A percentile compares a stretch with the other conserved stretches of the same genome.
Conservation (phyloP, 352 stramenopile species). For the Globisporangium spiculum region DNA sequence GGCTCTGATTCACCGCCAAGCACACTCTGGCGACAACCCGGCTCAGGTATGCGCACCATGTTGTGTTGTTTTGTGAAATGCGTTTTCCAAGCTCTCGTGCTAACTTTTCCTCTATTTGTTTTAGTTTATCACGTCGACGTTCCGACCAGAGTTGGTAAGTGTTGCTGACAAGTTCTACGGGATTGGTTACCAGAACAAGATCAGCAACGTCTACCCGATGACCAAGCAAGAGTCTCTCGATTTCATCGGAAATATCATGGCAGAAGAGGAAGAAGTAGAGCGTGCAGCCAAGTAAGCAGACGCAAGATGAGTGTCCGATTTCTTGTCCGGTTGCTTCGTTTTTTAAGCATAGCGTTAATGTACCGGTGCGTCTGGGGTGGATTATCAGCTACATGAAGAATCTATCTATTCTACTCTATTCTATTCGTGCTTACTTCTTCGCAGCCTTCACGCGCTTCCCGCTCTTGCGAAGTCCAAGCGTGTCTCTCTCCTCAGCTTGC, state of each 20-base stretch:
- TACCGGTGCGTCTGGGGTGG: not conserved
- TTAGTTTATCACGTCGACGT: slow-evolving; percentile 98
- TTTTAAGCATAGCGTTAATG: not conserved
- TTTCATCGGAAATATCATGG: slow-evolving; percentile 94
- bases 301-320: not conserved
- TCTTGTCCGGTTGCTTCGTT: not conserved
- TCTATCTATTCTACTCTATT: slow-evolving; percentile 11
- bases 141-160: slow-evolving; percentile 98
- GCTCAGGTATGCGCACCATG: slow-evolving; percentile 84
- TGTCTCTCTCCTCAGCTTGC: slow-evolving; percentile 68
- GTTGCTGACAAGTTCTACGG: slow-evolving; percentile 97
- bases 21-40: slow-evolving; percentile 91
- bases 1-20: slow-evolving; percentile 95
- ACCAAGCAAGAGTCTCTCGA: slow-evolving; percentile 96
- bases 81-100: slow-evolving; percentile 5
- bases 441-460: slow-evolving; percentile 60
- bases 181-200: slow-evolving; percentile 99
- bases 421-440: slow-evolving; percentile 20
- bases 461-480: slow-evolving; percentile 62
- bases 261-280: slow-evolving; percentile 78
- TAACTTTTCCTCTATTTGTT: slow-evolving; percentile 9
- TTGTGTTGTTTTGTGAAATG: not conserved
- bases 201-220: slow-evolving; percentile 93
- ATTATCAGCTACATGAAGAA: slow-evolving; percentile 1
- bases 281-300: slow-evolving; percentile 24